Evolutionary conservation across 306 rosid species (phyloP), one percentile per base, ranked within the genome.

Genomic region (Amphicarpaea edgeworthii): DNA sequence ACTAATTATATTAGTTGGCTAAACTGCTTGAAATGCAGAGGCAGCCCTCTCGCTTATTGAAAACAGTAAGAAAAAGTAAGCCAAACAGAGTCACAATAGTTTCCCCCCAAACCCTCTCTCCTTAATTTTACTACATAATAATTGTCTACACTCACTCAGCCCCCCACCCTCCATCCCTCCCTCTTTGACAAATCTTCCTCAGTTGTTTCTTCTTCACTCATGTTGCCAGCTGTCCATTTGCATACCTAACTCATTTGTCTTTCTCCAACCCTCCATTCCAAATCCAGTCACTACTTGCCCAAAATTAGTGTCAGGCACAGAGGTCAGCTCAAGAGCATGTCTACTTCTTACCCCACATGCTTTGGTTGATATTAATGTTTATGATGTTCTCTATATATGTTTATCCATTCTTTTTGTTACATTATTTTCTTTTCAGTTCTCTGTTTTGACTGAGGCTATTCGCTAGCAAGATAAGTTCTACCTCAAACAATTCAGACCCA

Each of bases 311-410:
- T 0, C 37, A 30, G 37, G 37, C 7, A 4, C 7, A 19, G 16
- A 17, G 32, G 32, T 2, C 50, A 64, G 28, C 10, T 40, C 2
- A 17, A 64, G 50, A 32, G n/a, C 49, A 64, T 64, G 5, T 19
- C 47, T 37, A 38, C 46, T 34, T 37, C n/a, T 62, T 37, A 62
- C 43, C 49, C 17, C 21, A 68, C 60, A 77, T 20, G 51, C 17
- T 41, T 7, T 54, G 49, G 42, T 67, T 53, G n/a, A 66, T 51
- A 20, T 55, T 68, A 28, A 61, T 5, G 71, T 61, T 34, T 12
- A 16, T 21, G 26, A 23, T 19, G 38, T n/a, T 46, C 51, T 42
- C 40, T 32, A 55, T 20, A 46, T 68, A 19, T 24, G 67, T 28
- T 51, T 61, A 51, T 19, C 20, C 58, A 62, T 79, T 62, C 24